Evolutionary conservation across 169 alveolate species (phyloP).

Genomic region (Cyclospora cayetanensis): DNA sequence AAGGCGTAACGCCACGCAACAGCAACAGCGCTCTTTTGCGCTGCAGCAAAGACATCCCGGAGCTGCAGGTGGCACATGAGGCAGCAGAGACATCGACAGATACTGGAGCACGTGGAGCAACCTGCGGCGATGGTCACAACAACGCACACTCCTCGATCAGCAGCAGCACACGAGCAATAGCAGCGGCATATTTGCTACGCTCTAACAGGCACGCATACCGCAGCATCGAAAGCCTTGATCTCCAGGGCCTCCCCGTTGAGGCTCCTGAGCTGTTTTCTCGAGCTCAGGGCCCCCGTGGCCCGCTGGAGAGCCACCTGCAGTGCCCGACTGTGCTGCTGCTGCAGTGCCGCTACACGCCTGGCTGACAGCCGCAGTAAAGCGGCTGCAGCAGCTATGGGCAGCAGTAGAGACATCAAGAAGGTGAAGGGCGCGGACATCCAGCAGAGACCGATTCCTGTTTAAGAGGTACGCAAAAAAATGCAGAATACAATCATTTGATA

Average conservation of each 20-base stretch:
- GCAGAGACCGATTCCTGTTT: conserved; percentile 7
- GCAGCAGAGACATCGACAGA: background rate
- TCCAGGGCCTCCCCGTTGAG: conserved; percentile 61
- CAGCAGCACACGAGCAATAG: background rate
- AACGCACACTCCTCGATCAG: too few species aligned
- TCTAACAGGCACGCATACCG: background rate
- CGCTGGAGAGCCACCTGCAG: conserved; percentile 21
- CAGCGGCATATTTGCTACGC: background rate
- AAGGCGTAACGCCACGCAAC: background rate
- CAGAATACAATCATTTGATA: background rate
- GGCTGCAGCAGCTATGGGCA: conserved; percentile 34
- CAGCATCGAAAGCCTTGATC: background rate
- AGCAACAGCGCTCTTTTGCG: background rate
- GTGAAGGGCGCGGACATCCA: conserved; percentile 34
- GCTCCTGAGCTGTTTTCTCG: conserved; percentile 4
- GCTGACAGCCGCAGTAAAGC: conserved; percentile 31
- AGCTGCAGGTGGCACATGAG: background rate
- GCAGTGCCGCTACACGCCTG: background rate
- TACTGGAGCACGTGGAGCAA: background rate
- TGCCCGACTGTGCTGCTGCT: conserved; percentile 27
- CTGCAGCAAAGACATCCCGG: background rate
- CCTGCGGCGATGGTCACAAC: background rate
- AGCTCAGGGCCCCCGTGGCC: conserved; percentile 35
- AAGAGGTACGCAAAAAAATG: background rate
- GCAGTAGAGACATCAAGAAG: conserved; percentile 52